Evolutionary conservation across 345 rosid genomes (phyloP), one percentile per base, ranked within the genome.

Genomic region (Firmiana major): DNA sequence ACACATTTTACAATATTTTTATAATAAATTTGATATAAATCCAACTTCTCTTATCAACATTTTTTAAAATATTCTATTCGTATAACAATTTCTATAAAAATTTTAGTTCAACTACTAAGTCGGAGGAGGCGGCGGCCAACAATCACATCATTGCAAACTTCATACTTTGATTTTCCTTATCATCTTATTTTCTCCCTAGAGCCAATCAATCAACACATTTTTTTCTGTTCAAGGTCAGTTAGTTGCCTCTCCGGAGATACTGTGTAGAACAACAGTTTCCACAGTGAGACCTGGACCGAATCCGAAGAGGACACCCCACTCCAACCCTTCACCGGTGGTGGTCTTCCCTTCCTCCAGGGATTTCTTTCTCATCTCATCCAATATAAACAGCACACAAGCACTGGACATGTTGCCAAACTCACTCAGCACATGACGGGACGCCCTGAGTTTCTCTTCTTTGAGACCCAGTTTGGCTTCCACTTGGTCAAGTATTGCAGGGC

Each of bases 331-430:
- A 15, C 42, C 42, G 21, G 42, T 62, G 9, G 9, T 62, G 10
- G 1, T 0, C 21, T 62, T 31, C 42, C 66, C 66, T 31, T 62
- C 42, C 6, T 62, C 66, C 4, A 62, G 0, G 0, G 42, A 31
- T 62, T 62, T 62, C 42, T 31, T 62, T 62, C 42, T 62, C 42
- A 31, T 62, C 21, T 62, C 66, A 15, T 62, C 66, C 42, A 62
- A 31, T 10, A 62, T 62, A 31, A 62, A 31, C 66, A 62, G 15
- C 42, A 62, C 42, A 31, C 66, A 62, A 15, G 66, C 42, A 62
- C 66, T 62, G 3, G 66, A 62, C 66, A 62, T 62, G 66, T 62
- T 62, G 42, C 66, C 42, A 31, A 62, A 31, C 43, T 62, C 66
- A 62, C 66, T 62, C 66, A 62, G 66, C 21, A 62, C 66, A 31